These are phyloP conservation scores for Calonectria leucothoes DNA, from an alignment of 2,329 filamentous ascomycete species.

Conservation along the genomic window DNA sequence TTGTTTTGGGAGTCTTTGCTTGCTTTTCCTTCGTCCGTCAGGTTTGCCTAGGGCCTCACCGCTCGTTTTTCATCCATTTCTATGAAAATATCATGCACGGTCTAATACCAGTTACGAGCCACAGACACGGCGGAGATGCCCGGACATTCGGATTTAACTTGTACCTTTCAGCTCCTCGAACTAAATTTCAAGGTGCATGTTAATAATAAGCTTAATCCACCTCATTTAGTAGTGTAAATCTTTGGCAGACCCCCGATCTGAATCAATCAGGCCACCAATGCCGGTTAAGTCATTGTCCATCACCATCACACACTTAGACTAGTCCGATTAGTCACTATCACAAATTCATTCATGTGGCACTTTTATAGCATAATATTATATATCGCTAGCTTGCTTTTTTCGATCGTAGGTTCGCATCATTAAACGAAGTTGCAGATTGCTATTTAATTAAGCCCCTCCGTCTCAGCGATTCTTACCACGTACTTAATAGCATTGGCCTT, in stretches of 20 bases:
- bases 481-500: neutral
- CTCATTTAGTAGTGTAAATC: neutral
- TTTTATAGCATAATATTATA: neutral
- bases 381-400: neutral
- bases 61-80: neutral
- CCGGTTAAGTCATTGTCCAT: neutral
- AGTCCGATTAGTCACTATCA: neutral
- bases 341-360: neutral
- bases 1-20: neutral
- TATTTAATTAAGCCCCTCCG: neutral
- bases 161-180: neutral
- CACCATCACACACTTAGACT: neutral
- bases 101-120: no score
- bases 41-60: neutral
- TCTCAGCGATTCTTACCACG: neutral
- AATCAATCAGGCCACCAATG: neutral
- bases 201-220: neutral
- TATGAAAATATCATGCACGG: neutral
- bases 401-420: neutral
- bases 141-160: neutral
- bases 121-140: neutral
- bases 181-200: neutral
- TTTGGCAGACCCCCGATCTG: no score
- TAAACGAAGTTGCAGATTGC: neutral
- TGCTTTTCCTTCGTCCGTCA: neutral